A percentile compares a stretch with the other conserved stretches of the same genome.
Evolutionary conservation across 1,139 yeast genomes (phyloP).

Genomic region (Kazachstania sp.): DNA sequence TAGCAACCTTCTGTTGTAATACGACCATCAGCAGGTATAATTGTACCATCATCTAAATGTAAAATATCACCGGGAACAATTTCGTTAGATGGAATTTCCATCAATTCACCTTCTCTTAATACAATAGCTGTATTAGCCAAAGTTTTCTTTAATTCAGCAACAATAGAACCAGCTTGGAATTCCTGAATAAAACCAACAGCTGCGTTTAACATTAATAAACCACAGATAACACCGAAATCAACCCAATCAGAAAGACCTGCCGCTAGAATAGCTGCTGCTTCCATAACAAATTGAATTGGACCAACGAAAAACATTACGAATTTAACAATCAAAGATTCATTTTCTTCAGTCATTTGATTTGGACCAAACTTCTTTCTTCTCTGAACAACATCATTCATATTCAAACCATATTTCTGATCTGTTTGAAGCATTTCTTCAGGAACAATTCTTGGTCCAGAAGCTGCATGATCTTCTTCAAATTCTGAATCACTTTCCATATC

Average conservation of each 20-base stretch:
- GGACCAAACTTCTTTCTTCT: conserved; percentile 92
- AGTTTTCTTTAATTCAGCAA: conserved; percentile 88
- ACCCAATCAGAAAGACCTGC: conserved; percentile 99
- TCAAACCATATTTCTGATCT: conserved; percentile 72
- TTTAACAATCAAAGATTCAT: conserved; percentile 74
- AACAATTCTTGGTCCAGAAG: conserved; percentile 49
- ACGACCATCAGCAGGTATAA: conserved; percentile 94
- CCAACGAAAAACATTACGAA: conserved; percentile 91
- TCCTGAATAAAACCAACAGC: conserved; percentile 95
- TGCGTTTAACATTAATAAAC: conserved; percentile 80
- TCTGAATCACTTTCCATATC: conserved; percentile 50
- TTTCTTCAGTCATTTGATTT: conserved; percentile 92
- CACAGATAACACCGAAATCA: conserved; percentile 96
- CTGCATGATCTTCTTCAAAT: conserved; percentile 33
- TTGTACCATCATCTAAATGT: conserved; percentile 79
- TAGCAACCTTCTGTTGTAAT: conserved; percentile 79
- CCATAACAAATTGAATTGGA: conserved; percentile 99
- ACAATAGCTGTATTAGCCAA: conserved; percentile 69
- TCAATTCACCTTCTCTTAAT: conserved; percentile 63
- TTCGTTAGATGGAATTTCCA: conserved; percentile 40
- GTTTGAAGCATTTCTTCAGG: conserved; percentile 71
- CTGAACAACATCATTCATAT: conserved; percentile 68
- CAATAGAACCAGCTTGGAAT: conserved; percentile 95
- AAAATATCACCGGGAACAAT: conserved; percentile 6
- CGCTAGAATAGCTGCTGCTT: conserved; percentile 94